Conservation (phyloP, 2,329 filamentous ascomycete genomes). For the Sclerotinia spermophila region DNA sequence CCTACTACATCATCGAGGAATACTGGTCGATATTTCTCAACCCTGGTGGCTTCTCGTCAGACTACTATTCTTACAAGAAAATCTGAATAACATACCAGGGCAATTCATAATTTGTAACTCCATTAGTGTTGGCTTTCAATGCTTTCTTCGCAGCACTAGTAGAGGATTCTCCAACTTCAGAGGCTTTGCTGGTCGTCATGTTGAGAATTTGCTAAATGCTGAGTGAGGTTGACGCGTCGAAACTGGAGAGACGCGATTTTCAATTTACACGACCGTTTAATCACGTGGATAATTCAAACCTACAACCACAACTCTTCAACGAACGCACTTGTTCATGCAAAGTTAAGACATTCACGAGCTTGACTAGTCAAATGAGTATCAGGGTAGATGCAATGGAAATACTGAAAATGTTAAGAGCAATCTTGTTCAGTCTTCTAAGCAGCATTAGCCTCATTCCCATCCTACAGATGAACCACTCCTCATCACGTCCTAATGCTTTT, state of each 20-base stretch:
- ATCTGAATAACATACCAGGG: constrained; percentile 60
- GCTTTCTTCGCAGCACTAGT: constrained; percentile 54
- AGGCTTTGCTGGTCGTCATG: constrained; percentile 32
- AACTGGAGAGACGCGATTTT: constrained; percentile 22
- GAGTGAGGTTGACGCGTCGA: constrained; percentile 26
- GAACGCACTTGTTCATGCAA: not conserved
- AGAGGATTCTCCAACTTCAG: constrained; percentile 56
- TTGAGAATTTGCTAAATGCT: constrained; percentile 4
- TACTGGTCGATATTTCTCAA: constrained; percentile 94
- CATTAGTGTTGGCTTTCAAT: constrained; percentile 49
- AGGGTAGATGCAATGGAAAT: not conserved
- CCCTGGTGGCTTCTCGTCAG: constrained; percentile 53
- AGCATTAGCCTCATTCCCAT: not conserved
- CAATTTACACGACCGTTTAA: constrained; percentile 25
- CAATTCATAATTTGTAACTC: constrained; percentile 63
- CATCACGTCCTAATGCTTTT: not conserved
- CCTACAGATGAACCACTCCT: not conserved
- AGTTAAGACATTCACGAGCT: not conserved
- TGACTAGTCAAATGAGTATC: not conserved
- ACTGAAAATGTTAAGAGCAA: not conserved
- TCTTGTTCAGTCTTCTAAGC: not conserved
- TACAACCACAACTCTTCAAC: not conserved
- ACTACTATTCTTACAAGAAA: not conserved
- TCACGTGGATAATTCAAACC: not conserved
- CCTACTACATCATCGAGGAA: constrained; percentile 96